Base-by-base conservation (phyloP, 2,329 filamentous ascomycete genomes). In the Arthrobotrys musiformis region DNA sequence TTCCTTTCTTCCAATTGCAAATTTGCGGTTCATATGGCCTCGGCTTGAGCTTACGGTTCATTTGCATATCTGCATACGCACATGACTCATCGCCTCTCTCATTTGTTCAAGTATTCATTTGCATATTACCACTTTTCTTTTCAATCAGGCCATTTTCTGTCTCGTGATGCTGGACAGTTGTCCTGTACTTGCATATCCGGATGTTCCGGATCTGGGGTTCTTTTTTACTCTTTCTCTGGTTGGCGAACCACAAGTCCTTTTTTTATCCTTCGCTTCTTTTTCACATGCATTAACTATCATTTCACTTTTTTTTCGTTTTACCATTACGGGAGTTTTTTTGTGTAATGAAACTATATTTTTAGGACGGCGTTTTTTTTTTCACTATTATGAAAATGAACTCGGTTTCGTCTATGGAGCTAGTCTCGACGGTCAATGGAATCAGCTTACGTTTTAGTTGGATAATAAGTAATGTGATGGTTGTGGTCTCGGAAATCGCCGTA, bases 261-360 rank as follows among this genome's bases (percentile, higher is more conserved):
- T 33, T 24, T 15, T 19, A 46, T 15, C 42, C 19, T 22, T 42
- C 40, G 19, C 40, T 42, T 42, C 15, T 42, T 42, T 13, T 30
- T 48, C 58, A 30, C 37, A 62, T 46, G 37, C 40, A 48, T n/a
- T 48, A 62, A 28, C 5, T 58, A 58, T 56, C 28, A 56, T 56
- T 42, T 17, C 40, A 42, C 44, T 15, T 48, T 48, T 48, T 22
- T 17, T 9, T 11, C 42, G 6, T 46, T 35, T 35, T 35, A 19
- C 22, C 17, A 56, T 35, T 5, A 26, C 28, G n/a, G 50, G 28
- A 13, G 7, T 56, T 33, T 7, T 28, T 13, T 50, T 42, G n/a
- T 42, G 40, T 17, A 19, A 7, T 42, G 15, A 42, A 42, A 17
- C 40, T n/a, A 13, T 9, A 13, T 9, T 37, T 19, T 40, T 35